Conservation (phyloP, 1,139 yeast genomes). For the Wickerhamomyces sp. region DNA sequence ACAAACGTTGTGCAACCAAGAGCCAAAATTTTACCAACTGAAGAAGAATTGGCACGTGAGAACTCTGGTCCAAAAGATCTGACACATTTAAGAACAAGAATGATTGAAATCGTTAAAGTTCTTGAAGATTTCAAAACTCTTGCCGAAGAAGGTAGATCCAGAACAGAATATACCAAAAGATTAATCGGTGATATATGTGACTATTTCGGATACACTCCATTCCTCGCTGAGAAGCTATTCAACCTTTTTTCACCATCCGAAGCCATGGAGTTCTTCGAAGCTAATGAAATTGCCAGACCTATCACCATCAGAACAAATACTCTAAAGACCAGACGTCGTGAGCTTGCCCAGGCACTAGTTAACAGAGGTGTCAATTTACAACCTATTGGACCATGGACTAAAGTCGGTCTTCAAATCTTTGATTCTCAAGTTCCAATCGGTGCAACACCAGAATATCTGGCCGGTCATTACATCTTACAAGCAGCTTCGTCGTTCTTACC, state of each 20-base stretch:
- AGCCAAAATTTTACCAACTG: conserved; percentile 63
- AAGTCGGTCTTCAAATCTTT: conserved; percentile 93
- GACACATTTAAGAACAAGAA: conserved; percentile 82
- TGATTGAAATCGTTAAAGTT: conserved; percentile 94
- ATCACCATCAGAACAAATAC: conserved; percentile 96
- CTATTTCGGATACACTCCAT: conserved; percentile 95
- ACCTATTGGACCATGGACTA: conserved; percentile 97
- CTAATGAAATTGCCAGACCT: conserved; percentile 96
- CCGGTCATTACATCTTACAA: conserved; percentile 96
- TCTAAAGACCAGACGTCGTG: conserved; percentile 89
- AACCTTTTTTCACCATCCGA: conserved; percentile 89
- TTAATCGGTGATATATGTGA: conserved; percentile 80
- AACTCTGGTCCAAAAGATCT: conserved; percentile 65
- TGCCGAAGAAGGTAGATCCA: conserved; percentile 81
- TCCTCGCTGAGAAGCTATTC: conserved; percentile 88
- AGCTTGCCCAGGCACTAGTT: conserved; percentile 89
- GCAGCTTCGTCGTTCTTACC: conserved; percentile 98
- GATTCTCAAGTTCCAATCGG: conserved; percentile 99
- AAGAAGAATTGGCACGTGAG: conserved; percentile 45
- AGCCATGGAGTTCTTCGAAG: conserved; percentile 97
- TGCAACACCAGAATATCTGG: conserved; percentile 97
- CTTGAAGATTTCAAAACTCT: conserved; percentile 82
- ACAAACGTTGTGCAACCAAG: conserved; percentile 61
- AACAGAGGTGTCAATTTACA: conserved; percentile 96
- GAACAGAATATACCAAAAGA: conserved; percentile 76